Evolutionary conservation across 371 early-diverging fungal species (phyloP), one percentile per base, ranked within the genome.

Genomic region (Batrachochytrium dendrobatidis): DNA sequence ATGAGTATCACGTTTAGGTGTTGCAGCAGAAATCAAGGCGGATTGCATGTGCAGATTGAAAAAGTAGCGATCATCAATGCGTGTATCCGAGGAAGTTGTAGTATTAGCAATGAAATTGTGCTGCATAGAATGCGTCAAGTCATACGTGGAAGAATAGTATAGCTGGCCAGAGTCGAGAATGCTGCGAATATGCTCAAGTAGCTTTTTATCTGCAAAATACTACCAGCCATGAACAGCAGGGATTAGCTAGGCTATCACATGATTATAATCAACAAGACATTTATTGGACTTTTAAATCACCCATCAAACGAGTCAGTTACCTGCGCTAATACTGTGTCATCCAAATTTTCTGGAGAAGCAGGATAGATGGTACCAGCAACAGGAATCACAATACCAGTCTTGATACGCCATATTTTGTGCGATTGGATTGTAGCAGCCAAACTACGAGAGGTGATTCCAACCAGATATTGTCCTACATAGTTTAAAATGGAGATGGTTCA

Each of bases 121-220:
- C 55, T 79, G 80, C 18, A 79, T 12, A 18, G 77, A 75, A 56
- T 74, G 74, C n/a, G 80, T 77, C 22, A 79, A 15, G 56, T 79
- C 80, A 64, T 77, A 79, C 1, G 71, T 65, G 24, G 55, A 62
- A 15, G 73, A 72, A 60, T 67, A 79, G 70, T 75, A 79, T 20
- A 77, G 52, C 33, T 75, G 69, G 15, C 74, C 75, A 4, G 74
- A 68, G 59, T 70, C 63, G 49, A 69, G 48, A 34, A 74, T 66
- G 34, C 53, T 35, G 25, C 56, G 61, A 35, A 74, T 43, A 18
- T 29, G 32, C 29, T 66, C 60, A 12, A 75, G 56, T 8, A 75
- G 63, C 18, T 72, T 69, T 44, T 65, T 53, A 54, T 75, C 75
- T 0, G 68, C 44, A 1, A 60, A 55, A 58, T 58, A 66, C 71